Percentiles rank a stretch among this genome's conserved stretches.
phyloP scores from a whole-genome alignment of 2,329 filamentous ascomycete species.

The Colletotrichum musicola region DNA sequence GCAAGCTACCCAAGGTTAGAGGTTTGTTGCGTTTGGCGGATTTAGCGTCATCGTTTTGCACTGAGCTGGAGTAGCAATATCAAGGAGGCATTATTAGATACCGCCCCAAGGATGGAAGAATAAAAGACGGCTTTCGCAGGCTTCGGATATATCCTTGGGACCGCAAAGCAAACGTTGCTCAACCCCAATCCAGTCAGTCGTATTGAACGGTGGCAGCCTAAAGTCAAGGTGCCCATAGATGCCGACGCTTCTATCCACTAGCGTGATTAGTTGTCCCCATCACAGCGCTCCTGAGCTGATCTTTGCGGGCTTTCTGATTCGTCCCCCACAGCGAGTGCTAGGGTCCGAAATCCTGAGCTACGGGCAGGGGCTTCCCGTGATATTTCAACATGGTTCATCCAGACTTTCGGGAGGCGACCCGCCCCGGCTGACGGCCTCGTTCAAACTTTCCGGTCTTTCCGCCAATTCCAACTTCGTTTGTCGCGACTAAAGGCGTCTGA shows the following conservation, averaged over 20 bases:
- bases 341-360: too few relatives aligned
- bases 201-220: too few relatives aligned
- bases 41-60: neutral
- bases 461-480: neutral
- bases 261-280: too few relatives aligned
- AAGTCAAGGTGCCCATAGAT: neutral
- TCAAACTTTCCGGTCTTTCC: conserved; percentile 1
- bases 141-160: too few relatives aligned
- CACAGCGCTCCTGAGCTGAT: too few relatives aligned
- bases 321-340: too few relatives aligned
- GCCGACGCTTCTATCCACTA: neutral
- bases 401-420: conserved; percentile 1
- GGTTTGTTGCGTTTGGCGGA: neutral
- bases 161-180: neutral
- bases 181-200: too few relatives aligned
- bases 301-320: too few relatives aligned
- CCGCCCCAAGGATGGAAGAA: neutral
- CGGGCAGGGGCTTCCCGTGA: neutral
- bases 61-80: neutral
- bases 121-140: neutral
- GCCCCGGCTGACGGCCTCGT: neutral
- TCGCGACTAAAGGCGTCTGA: neutral
- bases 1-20: too few relatives aligned
- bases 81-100: neutral
- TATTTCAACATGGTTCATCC: conserved; percentile 12